phyloP scores from a whole-genome alignment of 2,329 filamentous ascomycete species.

The Cercospora sesami region DNA sequence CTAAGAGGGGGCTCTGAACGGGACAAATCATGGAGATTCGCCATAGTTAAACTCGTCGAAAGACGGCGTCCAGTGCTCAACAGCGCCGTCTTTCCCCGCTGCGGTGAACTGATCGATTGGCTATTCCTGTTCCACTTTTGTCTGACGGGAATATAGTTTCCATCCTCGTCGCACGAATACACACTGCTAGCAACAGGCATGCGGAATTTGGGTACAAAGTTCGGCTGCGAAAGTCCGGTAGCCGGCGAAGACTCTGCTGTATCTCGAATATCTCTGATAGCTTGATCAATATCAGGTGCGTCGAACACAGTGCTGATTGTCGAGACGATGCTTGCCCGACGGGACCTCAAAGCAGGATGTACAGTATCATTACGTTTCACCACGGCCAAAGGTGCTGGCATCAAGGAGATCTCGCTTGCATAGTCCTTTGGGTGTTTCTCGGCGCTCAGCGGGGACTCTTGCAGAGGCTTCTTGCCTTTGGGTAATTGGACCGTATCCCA shows the following conservation, averaged over 20 bases:
- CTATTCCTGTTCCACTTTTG: conserved; percentile 3
- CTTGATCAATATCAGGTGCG: not conserved
- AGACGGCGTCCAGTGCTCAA: not conserved
- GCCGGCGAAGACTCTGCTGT: not conserved
- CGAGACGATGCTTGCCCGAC: not conserved
- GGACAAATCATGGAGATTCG: not conserved
- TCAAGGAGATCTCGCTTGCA: not conserved
- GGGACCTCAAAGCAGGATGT: not conserved
- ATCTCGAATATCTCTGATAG: not conserved
- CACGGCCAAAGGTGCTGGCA: not conserved
- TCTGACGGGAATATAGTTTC: conserved; percentile 9
- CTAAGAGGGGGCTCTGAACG: not conserved
- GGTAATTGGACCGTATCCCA: not conserved
- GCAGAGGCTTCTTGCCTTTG: not conserved
- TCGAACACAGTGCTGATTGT: not conserved
- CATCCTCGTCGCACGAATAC: conserved; percentile 10
- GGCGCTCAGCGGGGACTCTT: too few species aligned
- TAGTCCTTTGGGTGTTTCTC: not conserved
- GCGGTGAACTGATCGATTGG: not conserved
- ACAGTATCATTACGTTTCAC: not conserved
- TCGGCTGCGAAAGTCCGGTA: not conserved
- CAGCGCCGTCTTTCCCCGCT: not conserved
- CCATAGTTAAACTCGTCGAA: not conserved
- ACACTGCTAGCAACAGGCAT: conserved; percentile 12
- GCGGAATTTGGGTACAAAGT: not conserved